phyloP scores from a whole-genome alignment of 106 monocot genomes.

The Platanthera zijinensis region DNA sequence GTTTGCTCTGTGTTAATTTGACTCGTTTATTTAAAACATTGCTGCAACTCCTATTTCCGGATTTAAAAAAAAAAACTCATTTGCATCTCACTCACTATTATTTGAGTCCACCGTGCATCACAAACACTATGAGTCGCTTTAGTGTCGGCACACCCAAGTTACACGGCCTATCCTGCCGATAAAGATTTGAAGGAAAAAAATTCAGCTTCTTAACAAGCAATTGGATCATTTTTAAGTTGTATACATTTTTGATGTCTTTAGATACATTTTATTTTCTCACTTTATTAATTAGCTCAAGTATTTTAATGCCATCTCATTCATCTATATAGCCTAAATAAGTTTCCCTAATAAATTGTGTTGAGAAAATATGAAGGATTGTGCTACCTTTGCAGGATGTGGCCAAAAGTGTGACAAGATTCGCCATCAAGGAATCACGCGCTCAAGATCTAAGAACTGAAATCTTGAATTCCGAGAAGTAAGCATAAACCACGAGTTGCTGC shows the following conservation, averaged over 20 bases:
- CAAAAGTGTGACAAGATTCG: slow-evolving; percentile 79
- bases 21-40: too few relatives aligned
- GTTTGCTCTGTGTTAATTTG: too few relatives aligned
- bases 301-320: background rate
- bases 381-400: slow-evolving; percentile 64
- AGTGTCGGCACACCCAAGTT: too few relatives aligned
- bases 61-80: too few relatives aligned
- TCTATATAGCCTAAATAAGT: background rate
- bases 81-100: too few relatives aligned
- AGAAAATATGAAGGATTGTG: background rate
- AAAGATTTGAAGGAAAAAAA: too few relatives aligned
- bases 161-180: too few relatives aligned
- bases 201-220: too few relatives aligned
- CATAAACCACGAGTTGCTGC: background rate
- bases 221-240: background rate
- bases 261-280: background rate
- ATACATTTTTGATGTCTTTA: background rate
- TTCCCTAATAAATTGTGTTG: background rate
- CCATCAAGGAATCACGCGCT: slow-evolving; percentile 77
- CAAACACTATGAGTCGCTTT: too few relatives aligned
- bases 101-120: too few relatives aligned
- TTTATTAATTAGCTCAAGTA: background rate
- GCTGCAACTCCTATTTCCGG: too few relatives aligned
- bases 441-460: slow-evolving; percentile 87
- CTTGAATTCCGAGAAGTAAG: slow-evolving; percentile 75